Evolutionary conservation across 805 yeast genomes (phyloP), one percentile per base, ranked within the genome.

Genomic region (Myxozyma mucilagina): DNA sequence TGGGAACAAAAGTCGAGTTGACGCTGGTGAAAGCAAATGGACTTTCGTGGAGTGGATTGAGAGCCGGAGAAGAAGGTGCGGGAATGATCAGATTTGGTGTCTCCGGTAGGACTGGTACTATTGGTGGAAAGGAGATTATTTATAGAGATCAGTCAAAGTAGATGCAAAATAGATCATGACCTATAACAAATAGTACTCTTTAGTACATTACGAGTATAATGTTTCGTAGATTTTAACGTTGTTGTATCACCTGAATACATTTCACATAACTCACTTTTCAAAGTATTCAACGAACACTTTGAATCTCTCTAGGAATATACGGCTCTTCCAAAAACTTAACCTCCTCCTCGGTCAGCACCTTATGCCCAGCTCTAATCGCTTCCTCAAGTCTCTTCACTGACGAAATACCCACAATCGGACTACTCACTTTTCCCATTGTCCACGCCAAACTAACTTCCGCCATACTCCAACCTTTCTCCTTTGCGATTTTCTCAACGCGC

Each of bases 351-450:
- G 79, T 71, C 44, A 84, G 70, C 50, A 72, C 65, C 29, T 83
- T 68, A 14, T 72, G 69, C 16, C 79, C 56, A 1, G 84, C 82
- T 3, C 62, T 71, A 24, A 82, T 47, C 1, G 81, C 80, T 59
- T 84, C 87, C 32, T 82, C 82, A n/a, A 85, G 76, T 59, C 88
- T 77, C 67, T 76, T 76, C 18, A 72, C 75, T 20, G 76, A 75
- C 68, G 74, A 78, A 56, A 84, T 61, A 1, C 89, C 88, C 11
- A 84, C 78, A 60, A 85, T 83, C 14, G 89, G 88, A 41, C 69
- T 65, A 24, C 29, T 24, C 4, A 24, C 29, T 24, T 24, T 24
- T 2, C 29, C 29, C 29, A 24, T 24, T 24, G 29, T 4, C 29
- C 29, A 24, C 29, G 29, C 29, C 2, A 24, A 4, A 24, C 29